Evolutionary conservation across 108 stramenopile genomes (phyloP), one percentile per base, ranked within the genome.

Genomic region (Nitzschia inconspicua): DNA sequence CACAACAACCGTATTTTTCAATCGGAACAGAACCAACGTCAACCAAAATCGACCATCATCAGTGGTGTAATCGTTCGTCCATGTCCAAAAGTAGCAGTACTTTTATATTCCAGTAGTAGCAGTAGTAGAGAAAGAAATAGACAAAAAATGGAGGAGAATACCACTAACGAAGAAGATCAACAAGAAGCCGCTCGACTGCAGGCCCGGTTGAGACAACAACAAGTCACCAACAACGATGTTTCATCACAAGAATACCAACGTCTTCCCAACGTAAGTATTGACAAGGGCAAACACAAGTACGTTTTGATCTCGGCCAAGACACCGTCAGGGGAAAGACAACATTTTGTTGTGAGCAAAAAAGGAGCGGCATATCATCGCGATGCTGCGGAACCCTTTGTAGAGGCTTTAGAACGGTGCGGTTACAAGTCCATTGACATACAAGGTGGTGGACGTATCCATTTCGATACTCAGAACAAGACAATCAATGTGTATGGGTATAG

Each of bases 221-320:
- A 9, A 8, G 30, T 58, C 20, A 60, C 32, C 18, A 55, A 35
- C 30, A 43, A 23, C 11, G 41, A 32, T 8, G 47, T 49, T 18
- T 31, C 48, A 3, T 1, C 13, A 18, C n/a, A 51, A 23, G 9
- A 26, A 47, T 61, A 39, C 18, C 44, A 63, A 27, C 67, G 28
- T 16, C 47, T 91, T 30, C 75, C 86, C 31, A 58, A 77, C 29
- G 91, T 92, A 2, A 68, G 66, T 0, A 86, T 93, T 25, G 87
- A 70, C 35, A 64, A 68, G n/a, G 91, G 91, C 14, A 63, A 69
- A 14, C 70, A 89, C 68, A 93, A 93, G 72, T 93, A 93, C 70
- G 88, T 89, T 13, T 66, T 89, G 47, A 77, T 89, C 13, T 63
- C 55, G 3, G 91, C 88, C 5, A 26, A 11, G n/a, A 23, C 55